Evolutionary conservation across 75 land plant genomes (phyloP), one percentile per base, ranked within the genome.

Genomic region (Sequoiadendron giganteum): DNA sequence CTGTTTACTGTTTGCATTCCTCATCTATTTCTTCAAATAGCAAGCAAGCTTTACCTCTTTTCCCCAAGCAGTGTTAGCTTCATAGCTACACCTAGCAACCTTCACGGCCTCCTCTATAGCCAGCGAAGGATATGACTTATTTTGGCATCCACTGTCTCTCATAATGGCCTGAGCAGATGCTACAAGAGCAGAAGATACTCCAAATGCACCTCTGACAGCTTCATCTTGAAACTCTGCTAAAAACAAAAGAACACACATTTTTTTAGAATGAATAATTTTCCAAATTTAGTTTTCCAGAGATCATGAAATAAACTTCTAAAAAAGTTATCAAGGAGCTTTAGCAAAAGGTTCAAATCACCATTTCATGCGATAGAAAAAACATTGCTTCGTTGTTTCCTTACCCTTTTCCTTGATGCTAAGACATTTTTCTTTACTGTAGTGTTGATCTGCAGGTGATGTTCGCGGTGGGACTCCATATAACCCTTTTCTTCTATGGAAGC

Each of bases 401-500:
- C 45, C 49, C 48, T 45, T 28, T 19, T 19, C 61, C 14, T 43
- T 42, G 65, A 32, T 54, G 4, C 10, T 30, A 32, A 86, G 19
- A 16, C 7, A 10, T 39, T 55, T 86, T 15, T 81, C 86, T 76
- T 38, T 43, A 45, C 39, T 65, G 43, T 65, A 39, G 10, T 61
- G 39, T 49, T 58, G 80, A 25, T 39, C 68, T 15, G 38, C 42
- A 81, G 82, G 42, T 30, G 4, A 16, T 56, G 61, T 3, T 14
- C 8, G 48, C 48, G 91, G 93, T 9, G 83, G 86, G 45, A 39
- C 28, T 10, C 90, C 91, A 54, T 90, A 92, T 1, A 92, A 55
- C 5, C 87, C 78, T 83, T 92, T 90, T 89, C 93, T 87, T 75
- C 91, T 76, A 54, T 88, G 91, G 55, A 92, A 72, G 75, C 91